Percentiles rank a stretch among this genome's conserved stretches.
phyloP scores from a whole-genome alignment of 305 asterid species.

The Fraxinus greggii region DNA sequence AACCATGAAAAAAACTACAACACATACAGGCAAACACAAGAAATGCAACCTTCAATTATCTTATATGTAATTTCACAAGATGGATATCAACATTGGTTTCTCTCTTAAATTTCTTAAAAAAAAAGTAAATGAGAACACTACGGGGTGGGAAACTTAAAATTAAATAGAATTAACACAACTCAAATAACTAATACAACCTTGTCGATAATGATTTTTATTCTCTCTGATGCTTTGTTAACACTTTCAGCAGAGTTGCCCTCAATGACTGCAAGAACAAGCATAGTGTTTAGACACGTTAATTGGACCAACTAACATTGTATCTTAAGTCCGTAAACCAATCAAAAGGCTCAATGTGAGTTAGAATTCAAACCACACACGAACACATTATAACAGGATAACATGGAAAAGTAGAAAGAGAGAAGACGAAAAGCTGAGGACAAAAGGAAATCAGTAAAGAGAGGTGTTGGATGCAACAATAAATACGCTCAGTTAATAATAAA shows the following conservation, averaged over 20 bases:
- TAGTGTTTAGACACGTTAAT: slow-evolving; percentile 18
- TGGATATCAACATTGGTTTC: background rate
- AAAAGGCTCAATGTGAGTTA: background rate
- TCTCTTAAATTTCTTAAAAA: too few relatives aligned
- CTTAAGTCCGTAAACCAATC: slow-evolving; percentile 8
- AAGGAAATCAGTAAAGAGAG: background rate
- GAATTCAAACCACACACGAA: background rate
- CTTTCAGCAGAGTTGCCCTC: slow-evolving; percentile 77
- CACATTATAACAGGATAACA: background rate
- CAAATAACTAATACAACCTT: slow-evolving; percentile 48
- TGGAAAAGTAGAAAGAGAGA: background rate
- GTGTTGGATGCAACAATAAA: background rate
- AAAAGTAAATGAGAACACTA: slow-evolving; percentile 11
- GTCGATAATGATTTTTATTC: slow-evolving; percentile 49
- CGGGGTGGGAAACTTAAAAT: background rate
- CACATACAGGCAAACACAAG: background rate
- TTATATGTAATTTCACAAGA: background rate
- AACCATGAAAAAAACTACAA: background rate
- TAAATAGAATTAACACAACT: background rate
- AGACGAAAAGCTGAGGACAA: background rate
- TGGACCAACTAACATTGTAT: slow-evolving; percentile 8
- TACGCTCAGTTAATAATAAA: background rate
- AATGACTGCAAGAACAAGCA: slow-evolving; percentile 52
- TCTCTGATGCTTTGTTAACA: slow-evolving; percentile 65
- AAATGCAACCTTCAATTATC: background rate